Base-by-base conservation (phyloP, 805 yeast species). In the Ascoidea rubescens region DNA sequence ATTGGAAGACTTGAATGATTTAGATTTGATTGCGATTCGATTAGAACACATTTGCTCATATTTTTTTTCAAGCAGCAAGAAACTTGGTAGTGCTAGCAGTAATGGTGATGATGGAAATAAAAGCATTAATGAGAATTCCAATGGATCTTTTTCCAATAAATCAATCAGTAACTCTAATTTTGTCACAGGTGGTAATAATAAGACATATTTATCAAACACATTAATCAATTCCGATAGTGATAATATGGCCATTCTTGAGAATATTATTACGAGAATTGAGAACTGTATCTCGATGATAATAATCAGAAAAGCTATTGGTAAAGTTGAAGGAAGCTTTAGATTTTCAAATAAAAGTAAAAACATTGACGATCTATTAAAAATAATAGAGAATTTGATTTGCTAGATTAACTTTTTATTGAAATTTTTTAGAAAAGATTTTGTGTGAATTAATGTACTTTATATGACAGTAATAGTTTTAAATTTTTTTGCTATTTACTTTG, bases 201-300 rank as follows among this genome's bases (percentile, higher is more conserved):
- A 37, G 14, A 37, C 8, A 37, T 8, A 37, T 37, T 21, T 21
- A 21, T 21, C 28, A 21, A 21, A 21, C 28, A 21, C 28, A 21
- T 21, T 21, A 21, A 21, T 37, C 8, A 37, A 37, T 10, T 37
- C 43, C 8, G 43, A 37, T 37, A 53, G 54, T 31, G 88, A 82
- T 46, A 61, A 81, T 45, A 64, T 80, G 46, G 69, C 74, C 4
- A 70, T 82, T 47, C 67, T 85, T 55, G 87, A 82, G 53, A 84
- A 80, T 57, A 66, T 82, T 31, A 76, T 84, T 12, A 78, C 89
- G 0, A 72, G 95, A 62, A 69, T 86, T 45, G 95, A 87, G 61
- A 74, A 78, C 51, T 71, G 78, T 54, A 77, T 78, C 14, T 69
- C 74, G 1, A 55, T 71, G 48, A 58, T 79, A 50, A 64, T 67